Percentiles rank a stretch among this genome's conserved stretches.
phyloP scores from a whole-genome alignment of 345 rosid species.

The Streptanthus diversifolius region DNA sequence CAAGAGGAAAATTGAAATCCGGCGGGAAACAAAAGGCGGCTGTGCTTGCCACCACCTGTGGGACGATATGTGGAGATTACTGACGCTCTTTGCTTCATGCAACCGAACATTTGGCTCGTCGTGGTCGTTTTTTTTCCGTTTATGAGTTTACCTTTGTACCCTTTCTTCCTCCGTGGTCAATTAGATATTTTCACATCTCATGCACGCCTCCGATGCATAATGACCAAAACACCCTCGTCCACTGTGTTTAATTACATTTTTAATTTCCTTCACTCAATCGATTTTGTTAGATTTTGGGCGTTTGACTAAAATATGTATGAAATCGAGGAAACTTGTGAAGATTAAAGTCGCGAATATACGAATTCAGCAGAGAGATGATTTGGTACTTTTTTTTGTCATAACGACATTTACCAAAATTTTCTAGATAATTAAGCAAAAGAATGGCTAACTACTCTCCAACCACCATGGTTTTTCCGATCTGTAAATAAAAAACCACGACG shows the following conservation, averaged over 20 bases:
- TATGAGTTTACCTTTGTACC: not conserved
- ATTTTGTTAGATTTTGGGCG: conserved; percentile 14
- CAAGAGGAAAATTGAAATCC: conserved; percentile 12
- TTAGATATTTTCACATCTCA: conserved; percentile 12
- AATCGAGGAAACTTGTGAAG: conserved; percentile 13
- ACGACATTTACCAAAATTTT: conserved; percentile 28
- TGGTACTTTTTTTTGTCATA: not conserved
- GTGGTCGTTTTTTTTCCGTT: not conserved
- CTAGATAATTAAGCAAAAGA: conserved; percentile 19
- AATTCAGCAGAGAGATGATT: not conserved
- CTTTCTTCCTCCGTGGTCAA: conserved; percentile 3
- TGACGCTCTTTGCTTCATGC: conserved; percentile 40
- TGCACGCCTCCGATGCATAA: not conserved
- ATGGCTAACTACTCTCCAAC: conserved; percentile 32
- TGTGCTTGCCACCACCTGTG: conserved; percentile 29
- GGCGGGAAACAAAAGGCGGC: conserved; percentile 36
- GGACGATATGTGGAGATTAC: conserved; percentile 38
- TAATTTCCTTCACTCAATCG: not conserved
- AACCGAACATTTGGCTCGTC: conserved; percentile 53
- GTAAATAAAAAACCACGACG: conserved; percentile 4
- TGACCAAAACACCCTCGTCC: not conserved
- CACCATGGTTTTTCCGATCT: conserved; percentile 15
- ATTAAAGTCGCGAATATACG: not conserved
- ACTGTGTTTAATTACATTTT: not conserved
- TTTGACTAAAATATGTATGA: conserved; percentile 9